A percentile compares a stretch with the other conserved stretches of the same genome.
Conservation (phyloP, 2,329 filamentous ascomycete genomes). For the Aotearoamyces nothofagi region DNA sequence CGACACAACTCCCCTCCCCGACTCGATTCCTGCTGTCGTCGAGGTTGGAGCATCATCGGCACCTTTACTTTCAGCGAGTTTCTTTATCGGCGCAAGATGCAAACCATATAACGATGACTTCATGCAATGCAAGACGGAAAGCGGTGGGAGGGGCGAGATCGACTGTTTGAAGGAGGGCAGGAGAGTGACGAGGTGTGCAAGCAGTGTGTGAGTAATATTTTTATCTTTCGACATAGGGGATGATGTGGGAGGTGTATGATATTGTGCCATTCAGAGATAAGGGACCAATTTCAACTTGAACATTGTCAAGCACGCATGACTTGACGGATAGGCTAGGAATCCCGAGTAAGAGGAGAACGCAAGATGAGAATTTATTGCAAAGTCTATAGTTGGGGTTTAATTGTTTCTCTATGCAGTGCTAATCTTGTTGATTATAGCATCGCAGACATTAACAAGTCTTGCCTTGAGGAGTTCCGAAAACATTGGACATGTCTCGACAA, state of each 20-base stretch:
- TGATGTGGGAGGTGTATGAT: background rate
- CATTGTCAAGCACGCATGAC: too few species aligned
- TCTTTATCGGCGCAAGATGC: constrained; percentile 95
- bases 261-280: too few species aligned
- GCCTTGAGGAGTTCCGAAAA: constrained; percentile 74
- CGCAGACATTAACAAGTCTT: constrained; percentile 91
- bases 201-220: constrained; percentile 64
- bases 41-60: constrained; percentile 90
- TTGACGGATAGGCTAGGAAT: too few species aligned
- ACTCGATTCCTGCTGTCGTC: constrained; percentile 79
- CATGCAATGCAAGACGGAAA: constrained; percentile 98
- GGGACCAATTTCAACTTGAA: too few species aligned
- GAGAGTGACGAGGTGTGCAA: constrained; percentile 90
- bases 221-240: background rate
- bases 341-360: background rate
- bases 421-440: too few species aligned
- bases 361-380: background rate
- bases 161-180: constrained; percentile 94
- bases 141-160: constrained; percentile 77
- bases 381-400: background rate
- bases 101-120: constrained; percentile 95
- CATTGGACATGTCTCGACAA: constrained; percentile 96
- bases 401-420: constrained; percentile 3
- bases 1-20: constrained; percentile 90
- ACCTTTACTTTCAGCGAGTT: constrained; percentile 79